Percentiles rank a stretch among this genome's conserved stretches.
Conservation (phyloP, 768 basidiomycete genomes). For the Hebeloma cylindrosporum region DNA sequence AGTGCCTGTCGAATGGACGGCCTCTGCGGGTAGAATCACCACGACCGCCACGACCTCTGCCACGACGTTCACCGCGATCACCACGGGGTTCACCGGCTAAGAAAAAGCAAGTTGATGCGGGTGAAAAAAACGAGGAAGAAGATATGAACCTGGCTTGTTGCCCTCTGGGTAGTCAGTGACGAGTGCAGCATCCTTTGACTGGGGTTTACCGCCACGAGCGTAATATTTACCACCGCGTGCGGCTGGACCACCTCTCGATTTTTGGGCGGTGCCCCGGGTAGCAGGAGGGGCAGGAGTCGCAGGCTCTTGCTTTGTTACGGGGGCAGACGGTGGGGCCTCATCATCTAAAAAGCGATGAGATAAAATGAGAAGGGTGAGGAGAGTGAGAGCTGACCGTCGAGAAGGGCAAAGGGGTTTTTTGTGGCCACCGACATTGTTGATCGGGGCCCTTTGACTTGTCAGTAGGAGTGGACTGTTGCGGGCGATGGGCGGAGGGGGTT, state of each 20-base stretch:
- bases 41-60: slow-evolving; percentile 47
- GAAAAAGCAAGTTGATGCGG: slow-evolving; percentile 18
- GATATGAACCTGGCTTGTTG: slow-evolving; percentile 31
- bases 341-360: slow-evolving; percentile 18
- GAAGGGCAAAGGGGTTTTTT: slow-evolving; percentile 81
- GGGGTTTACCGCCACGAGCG: slow-evolving; percentile 52
- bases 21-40: slow-evolving; percentile 58
- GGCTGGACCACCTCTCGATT: slow-evolving; percentile 28
- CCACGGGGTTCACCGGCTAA: slow-evolving; percentile 42
- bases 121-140: slow-evolving; percentile 12
- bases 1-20: slow-evolving; percentile 84
- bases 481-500: slow-evolving; percentile 18
- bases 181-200: slow-evolving; percentile 36
- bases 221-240: slow-evolving; percentile 61
- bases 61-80: slow-evolving; percentile 40
- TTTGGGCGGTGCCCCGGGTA: slow-evolving; percentile 42
- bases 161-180: slow-evolving; percentile 34
- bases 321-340: slow-evolving; percentile 48
- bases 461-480: slow-evolving; percentile 29
- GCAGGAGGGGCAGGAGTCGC: slow-evolving; percentile 48
- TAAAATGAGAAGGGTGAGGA: slow-evolving; percentile 20
- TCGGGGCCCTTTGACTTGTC: slow-evolving; percentile 53
- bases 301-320: slow-evolving; percentile 22
- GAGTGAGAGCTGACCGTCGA: slow-evolving; percentile 56
- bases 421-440: slow-evolving; percentile 88